phyloP scores from a whole-genome alignment of 139 green algal species.

The Deuterostichococcus epilithicus region DNA sequence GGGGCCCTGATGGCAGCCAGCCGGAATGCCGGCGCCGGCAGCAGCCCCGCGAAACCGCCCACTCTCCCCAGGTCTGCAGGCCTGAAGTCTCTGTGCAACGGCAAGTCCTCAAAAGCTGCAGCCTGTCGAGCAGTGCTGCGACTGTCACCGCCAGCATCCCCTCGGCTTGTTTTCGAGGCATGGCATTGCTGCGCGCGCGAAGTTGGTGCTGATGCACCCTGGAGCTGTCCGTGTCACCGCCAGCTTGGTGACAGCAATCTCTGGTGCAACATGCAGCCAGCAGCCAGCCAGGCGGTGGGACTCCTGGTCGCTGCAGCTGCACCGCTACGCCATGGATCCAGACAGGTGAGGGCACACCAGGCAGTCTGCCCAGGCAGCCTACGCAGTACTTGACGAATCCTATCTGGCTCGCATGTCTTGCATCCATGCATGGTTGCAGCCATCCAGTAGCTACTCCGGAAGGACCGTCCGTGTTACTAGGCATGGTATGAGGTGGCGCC shows the following conservation, averaged over 20 bases:
- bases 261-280: not conserved
- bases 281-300: not conserved
- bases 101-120: too few species aligned
- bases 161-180: too few species aligned
- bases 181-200: too few species aligned
- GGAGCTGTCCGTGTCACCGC: too few species aligned
- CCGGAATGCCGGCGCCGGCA: constrained; percentile 1
- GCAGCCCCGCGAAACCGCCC: not conserved
- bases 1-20: constrained; percentile 1
- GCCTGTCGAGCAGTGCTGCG: too few species aligned
- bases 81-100: too few species aligned
- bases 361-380: not conserved
- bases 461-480: too few species aligned
- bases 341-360: too few species aligned
- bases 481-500: not conserved
- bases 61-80: not conserved
- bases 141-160: too few species aligned
- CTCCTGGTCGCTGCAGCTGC: not conserved
- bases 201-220: not conserved
- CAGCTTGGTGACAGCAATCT: too few species aligned
- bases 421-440: not conserved
- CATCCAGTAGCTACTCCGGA: not conserved
- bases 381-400: not conserved
- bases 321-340: too few species aligned
- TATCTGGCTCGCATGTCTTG: too few species aligned